Evolutionary conservation across 2,329 filamentous ascomycete genomes (phyloP).

Genomic region (Fusarium stilboides): DNA sequence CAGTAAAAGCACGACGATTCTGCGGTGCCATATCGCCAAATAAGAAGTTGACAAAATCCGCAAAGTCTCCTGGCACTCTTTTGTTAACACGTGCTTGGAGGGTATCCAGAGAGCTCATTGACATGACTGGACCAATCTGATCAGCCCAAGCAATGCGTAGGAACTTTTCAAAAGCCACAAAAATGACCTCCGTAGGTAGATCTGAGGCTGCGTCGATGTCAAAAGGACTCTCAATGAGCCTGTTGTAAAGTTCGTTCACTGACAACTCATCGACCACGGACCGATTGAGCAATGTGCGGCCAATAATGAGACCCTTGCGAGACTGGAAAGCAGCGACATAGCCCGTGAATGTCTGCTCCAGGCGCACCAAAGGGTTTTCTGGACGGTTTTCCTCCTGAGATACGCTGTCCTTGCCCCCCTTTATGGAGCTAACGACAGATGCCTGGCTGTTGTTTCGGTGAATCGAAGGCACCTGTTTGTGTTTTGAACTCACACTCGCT

Average conservation of each 20-base stretch:
- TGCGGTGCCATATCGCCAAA: slow-evolving; percentile 78
- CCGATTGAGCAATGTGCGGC: slow-evolving; percentile 80
- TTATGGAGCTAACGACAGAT: slow-evolving; percentile 69
- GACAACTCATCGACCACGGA: slow-evolving; percentile 80
- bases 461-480: slow-evolving; percentile 59
- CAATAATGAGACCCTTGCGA: slow-evolving; percentile 89
- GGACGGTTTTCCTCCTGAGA: slow-evolving; percentile 66
- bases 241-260: slow-evolving; percentile 93
- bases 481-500: slow-evolving; percentile 54
- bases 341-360: slow-evolving; percentile 89
- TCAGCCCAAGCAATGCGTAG: slow-evolving; percentile 89
- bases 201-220: slow-evolving; percentile 83
- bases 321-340: slow-evolving; percentile 87
- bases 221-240: slow-evolving; percentile 85
- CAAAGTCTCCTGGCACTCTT: slow-evolving; percentile 80
- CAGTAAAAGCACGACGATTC: slow-evolving; percentile 83
- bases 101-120: slow-evolving; percentile 77
- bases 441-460: slow-evolving; percentile 64
- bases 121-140: slow-evolving; percentile 88
- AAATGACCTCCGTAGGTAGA: slow-evolving; percentile 85
- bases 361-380: slow-evolving; percentile 77
- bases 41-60: slow-evolving; percentile 76
- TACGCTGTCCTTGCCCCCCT: slow-evolving; percentile 60
- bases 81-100: slow-evolving; percentile 80
- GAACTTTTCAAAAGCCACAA: slow-evolving; percentile 95